A percentile compares a stretch with the other conserved stretches of the same genome.
These are phyloP conservation scores for Fusarium metavorans DNA, from an alignment of 2,329 filamentous ascomycete genomes.

Conservation along the genomic window DNA sequence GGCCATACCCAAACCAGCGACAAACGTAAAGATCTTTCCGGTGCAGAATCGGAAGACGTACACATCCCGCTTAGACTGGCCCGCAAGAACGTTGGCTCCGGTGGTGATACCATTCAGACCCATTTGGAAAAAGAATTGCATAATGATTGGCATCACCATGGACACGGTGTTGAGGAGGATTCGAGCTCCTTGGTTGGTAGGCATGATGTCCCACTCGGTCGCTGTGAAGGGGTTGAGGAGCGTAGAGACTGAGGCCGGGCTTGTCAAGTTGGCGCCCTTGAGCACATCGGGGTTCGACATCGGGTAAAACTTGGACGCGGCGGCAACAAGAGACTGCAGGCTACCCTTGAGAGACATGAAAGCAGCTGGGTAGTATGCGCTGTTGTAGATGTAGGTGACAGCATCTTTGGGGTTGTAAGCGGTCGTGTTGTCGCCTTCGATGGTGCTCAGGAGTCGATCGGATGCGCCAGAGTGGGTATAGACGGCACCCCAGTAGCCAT, in stretches of 20 bases:
- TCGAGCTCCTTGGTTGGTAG: slow-evolving; percentile 47
- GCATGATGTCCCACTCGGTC: slow-evolving; percentile 41
- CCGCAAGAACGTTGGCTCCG: background rate
- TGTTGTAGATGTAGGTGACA: slow-evolving; percentile 50
- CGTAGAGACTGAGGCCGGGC: slow-evolving; percentile 32
- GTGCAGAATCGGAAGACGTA: slow-evolving; percentile 37
- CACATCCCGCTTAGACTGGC: slow-evolving; percentile 32
- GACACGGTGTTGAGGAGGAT: slow-evolving; percentile 52
- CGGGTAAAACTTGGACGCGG: slow-evolving; percentile 39
- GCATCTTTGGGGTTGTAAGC: slow-evolving; percentile 47
- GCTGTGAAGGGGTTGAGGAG: slow-evolving; percentile 48
- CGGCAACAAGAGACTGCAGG: slow-evolving; percentile 41
- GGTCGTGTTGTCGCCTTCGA: slow-evolving; percentile 36
- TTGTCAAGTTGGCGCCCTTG: slow-evolving; percentile 28
- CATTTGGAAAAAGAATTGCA: slow-evolving; percentile 42
- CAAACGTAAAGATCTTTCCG: slow-evolving; percentile 46
- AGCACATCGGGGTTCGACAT: slow-evolving; percentile 6
- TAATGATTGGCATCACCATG: slow-evolving; percentile 50
- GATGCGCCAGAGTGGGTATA: slow-evolving; percentile 47
- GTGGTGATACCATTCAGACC: slow-evolving; percentile 9
- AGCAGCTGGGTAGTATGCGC: slow-evolving; percentile 48
- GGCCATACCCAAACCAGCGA: slow-evolving; percentile 51
- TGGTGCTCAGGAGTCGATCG: slow-evolving; percentile 41
- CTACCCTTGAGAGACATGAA: slow-evolving; percentile 42
- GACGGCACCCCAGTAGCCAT: slow-evolving; percentile 51